Evolutionary conservation across 1,284 basidiomycete species (phyloP), one percentile per base, ranked within the genome.

Genomic region (Heterobasidion parviporum): DNA sequence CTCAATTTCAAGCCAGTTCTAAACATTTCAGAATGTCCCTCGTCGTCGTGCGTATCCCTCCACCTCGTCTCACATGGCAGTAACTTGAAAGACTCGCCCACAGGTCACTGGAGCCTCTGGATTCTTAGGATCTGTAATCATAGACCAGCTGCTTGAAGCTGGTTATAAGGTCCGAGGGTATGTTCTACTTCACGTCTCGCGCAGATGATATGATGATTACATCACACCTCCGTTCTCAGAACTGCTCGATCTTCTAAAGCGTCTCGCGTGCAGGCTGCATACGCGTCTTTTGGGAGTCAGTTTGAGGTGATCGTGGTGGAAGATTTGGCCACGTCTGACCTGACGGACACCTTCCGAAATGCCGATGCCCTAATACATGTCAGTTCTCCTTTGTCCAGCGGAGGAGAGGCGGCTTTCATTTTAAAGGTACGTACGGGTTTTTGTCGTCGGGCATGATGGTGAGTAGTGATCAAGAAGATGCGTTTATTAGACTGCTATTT

Each of bases 51-150:
- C 3, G 41, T 44, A 14, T 16, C 14, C 41, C 41, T 44, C 16
- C 14, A 16, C 3, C 14, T 44, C 3, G 14, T 44, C 16, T 44
- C 16, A 5, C 41, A 44, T 14, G 16, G 14, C 41, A 16, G 16
- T 14, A 44, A 5, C 16, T 8, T 44, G 41, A 44, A 5, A 14
- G 41, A 8, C 41, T 14, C 41, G 41, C 14, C 41, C 16, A n/a
- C 38, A 55, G 54, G 48, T 50, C 8, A 54, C 54, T 44, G 54
- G 54, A 4, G 54, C 48, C 12, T 50, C 54, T 55, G 54, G 54
- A 6, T 50, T 50, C 32, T 9, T 50, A 15, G 54, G 54, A 15
- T 38, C 47, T 18, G 14, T 18, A 18, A 18, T 54, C 14, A 47
- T 54, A 8, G 54, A 55, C 12, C 47, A 55, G 33, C 36, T 50